Conservation (phyloP, 2,329 filamentous ascomycete species). For the Westerdykella ornata region DNA sequence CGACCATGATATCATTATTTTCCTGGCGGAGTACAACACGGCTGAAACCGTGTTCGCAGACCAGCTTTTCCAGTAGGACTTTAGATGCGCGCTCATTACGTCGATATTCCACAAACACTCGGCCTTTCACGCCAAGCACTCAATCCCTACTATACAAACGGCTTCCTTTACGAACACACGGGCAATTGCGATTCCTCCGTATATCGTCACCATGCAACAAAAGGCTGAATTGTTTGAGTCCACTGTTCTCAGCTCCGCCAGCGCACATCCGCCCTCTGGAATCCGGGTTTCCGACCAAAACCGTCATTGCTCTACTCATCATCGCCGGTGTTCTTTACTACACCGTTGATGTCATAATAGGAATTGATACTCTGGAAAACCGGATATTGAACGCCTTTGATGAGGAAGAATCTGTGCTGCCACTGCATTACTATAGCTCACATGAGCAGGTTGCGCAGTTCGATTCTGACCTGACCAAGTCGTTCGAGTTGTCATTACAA, state of each 20-base stretch:
- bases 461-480: conserved; percentile 15
- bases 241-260: background rate
- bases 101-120: too few relatives aligned
- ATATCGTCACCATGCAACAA: too few relatives aligned
- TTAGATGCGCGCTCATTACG: too few relatives aligned
- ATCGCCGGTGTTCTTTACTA: conserved; percentile 20
- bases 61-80: too few relatives aligned
- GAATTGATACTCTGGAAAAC: conserved; percentile 17
- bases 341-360: conserved; percentile 6
- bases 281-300: conserved; percentile 31
- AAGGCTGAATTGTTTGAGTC: background rate
- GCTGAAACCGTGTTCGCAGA: too few relatives aligned
- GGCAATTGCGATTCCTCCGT: too few relatives aligned
- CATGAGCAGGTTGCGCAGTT: conserved; percentile 22
- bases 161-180: too few relatives aligned
- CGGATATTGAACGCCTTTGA: conserved; percentile 14
- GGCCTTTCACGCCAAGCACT: too few relatives aligned
- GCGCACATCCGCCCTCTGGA: conserved; percentile 8
- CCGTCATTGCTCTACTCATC: conserved; percentile 18
- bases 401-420: conserved; percentile 12
- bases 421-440: conserved; percentile 23
- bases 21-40: too few relatives aligned
- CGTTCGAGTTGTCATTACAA: conserved; percentile 19
- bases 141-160: too few relatives aligned
- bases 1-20: too few relatives aligned